These are phyloP conservation scores for Vigna nakashimae DNA, from an alignment of 306 rosid species.

Conservation along the genomic window DNA sequence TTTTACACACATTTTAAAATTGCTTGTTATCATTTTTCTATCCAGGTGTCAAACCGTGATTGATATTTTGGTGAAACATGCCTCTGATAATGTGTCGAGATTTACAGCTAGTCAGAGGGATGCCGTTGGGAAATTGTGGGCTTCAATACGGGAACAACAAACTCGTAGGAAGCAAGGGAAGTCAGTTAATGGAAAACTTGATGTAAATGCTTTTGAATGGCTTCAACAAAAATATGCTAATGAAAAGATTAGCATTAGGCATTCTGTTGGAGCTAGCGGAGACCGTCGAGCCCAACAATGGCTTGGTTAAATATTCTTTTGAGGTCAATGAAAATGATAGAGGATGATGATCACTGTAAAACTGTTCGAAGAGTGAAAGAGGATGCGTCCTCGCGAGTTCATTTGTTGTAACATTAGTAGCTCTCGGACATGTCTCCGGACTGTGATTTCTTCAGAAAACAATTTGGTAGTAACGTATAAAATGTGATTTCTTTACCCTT, in stretches of 20 bases:
- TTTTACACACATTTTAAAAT: conserved; percentile 3
- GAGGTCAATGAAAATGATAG: not conserved
- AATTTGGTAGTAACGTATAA: conserved; percentile 21
- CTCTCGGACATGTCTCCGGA: conserved; percentile 24
- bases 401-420: conserved; percentile 38
- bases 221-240: conserved; percentile 81
- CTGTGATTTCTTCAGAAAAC: conserved; percentile 2
- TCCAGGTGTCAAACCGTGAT: conserved; percentile 96
- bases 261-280: conserved; percentile 83
- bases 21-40: conserved; percentile 22
- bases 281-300: conserved; percentile 89
- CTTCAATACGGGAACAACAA: conserved; percentile 84
- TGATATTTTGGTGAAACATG: conserved; percentile 90
- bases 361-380: not conserved
- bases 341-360: conserved; percentile 22
- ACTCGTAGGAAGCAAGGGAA: conserved; percentile 83
- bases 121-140: conserved; percentile 87
- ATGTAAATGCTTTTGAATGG: conserved; percentile 88
- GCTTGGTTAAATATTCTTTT: conserved; percentile 80
- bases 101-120: conserved; percentile 82
- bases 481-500: conserved; percentile 2
- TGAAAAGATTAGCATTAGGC: conserved; percentile 94
- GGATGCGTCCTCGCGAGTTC: not conserved
- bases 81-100: conserved; percentile 76
- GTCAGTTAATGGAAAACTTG: conserved; percentile 89